These are phyloP conservation scores for Fomitopsis palustris DNA, from an alignment of 1,284 basidiomycete genomes.

Conservation along the genomic window DNA sequence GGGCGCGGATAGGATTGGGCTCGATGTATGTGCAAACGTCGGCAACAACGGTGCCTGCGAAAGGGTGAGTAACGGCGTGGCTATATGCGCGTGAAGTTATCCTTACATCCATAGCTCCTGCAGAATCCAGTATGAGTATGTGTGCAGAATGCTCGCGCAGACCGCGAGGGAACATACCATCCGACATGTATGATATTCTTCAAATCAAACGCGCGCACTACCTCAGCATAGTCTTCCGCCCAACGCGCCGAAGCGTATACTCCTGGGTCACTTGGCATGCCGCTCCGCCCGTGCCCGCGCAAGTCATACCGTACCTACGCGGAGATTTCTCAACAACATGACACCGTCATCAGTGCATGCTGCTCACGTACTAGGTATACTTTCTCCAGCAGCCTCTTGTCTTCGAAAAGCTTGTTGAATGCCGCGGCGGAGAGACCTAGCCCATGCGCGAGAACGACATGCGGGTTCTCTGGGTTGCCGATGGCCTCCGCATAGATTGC, in stretches of 20 bases:
- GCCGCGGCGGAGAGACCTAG: conserved; percentile 27
- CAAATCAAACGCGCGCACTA: conserved; percentile 21
- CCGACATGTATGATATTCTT: conserved; percentile 22
- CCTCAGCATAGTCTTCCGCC: conserved; percentile 27
- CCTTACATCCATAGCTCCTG: conserved; percentile 6
- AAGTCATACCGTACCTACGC: conserved; percentile 30
- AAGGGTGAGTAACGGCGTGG: not conserved
- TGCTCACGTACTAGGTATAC: conserved; percentile 30
- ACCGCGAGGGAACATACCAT: conserved; percentile 19
- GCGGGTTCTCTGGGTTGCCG: conserved; percentile 33
- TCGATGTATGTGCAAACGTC: conserved; percentile 18
- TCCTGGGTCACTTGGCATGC: conserved; percentile 15
- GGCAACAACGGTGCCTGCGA: conserved; percentile 16
- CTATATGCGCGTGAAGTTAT: not conserved
- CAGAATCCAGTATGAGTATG: not conserved
- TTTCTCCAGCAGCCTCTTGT: conserved; percentile 25
- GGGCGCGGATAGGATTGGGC: conserved; percentile 15
- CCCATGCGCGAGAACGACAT: conserved; percentile 38
- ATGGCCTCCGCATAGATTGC: conserved; percentile 31
- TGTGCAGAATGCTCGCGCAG: not conserved
- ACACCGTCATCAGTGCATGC: not conserved
- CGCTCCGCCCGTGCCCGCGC: conserved; percentile 29
- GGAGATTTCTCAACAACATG: no score
- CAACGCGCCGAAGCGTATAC: conserved; percentile 18
- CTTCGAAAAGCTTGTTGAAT: conserved; percentile 32